Conservation (phyloP, 495 filamentous ascomycete species). For the Aspergillus panamensis region DNA sequence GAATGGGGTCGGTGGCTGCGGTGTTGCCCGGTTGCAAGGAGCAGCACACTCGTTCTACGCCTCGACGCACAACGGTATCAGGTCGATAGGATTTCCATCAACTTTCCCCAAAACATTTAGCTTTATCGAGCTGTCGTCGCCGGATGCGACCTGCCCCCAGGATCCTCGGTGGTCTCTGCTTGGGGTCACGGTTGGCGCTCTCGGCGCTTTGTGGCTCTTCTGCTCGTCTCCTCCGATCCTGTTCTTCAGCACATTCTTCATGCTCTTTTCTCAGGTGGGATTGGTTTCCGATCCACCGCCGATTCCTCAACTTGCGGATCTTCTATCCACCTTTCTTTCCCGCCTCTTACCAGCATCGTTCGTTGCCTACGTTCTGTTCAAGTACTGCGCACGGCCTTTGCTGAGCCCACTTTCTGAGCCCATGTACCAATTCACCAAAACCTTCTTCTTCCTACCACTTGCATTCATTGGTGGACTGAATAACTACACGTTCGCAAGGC, state of each 20-base stretch:
- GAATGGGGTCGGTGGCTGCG: slow-evolving; percentile 70
- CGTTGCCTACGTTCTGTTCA: slow-evolving; percentile 69
- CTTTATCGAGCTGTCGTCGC: slow-evolving; percentile 50
- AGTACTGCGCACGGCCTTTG: slow-evolving; percentile 56
- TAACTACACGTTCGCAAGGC: slow-evolving; percentile 75
- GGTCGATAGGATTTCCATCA: slow-evolving; percentile 66
- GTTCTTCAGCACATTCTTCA: slow-evolving; percentile 68
- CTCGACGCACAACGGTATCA: slow-evolving; percentile 60
- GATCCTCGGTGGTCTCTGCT: slow-evolving; percentile 74
- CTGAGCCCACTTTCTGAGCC: slow-evolving; percentile 56
- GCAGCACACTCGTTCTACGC: slow-evolving; percentile 58
- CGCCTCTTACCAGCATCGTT: slow-evolving; percentile 77
- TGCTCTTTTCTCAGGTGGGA: slow-evolving; percentile 74
- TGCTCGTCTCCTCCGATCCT: slow-evolving; percentile 64
- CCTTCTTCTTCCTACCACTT: slow-evolving; percentile 67
- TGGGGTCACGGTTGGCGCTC: slow-evolving; percentile 66
- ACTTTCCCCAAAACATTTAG: slow-evolving; percentile 73
- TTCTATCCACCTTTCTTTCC: slow-evolving; percentile 67
- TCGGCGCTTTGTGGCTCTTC: slow-evolving; percentile 62
- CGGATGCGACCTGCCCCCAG: slow-evolving; percentile 39
- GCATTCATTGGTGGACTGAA: slow-evolving; percentile 77
- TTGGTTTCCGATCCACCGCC: slow-evolving; percentile 73
- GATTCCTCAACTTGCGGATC: slow-evolving; percentile 48
- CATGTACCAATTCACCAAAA: slow-evolving; percentile 62
- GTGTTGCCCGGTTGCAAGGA: slow-evolving; percentile 66